Percentiles rank a stretch among this genome's conserved stretches.
Conservation (phyloP, 495 filamentous ascomycete genomes). For the Penicillium chermesinum region DNA sequence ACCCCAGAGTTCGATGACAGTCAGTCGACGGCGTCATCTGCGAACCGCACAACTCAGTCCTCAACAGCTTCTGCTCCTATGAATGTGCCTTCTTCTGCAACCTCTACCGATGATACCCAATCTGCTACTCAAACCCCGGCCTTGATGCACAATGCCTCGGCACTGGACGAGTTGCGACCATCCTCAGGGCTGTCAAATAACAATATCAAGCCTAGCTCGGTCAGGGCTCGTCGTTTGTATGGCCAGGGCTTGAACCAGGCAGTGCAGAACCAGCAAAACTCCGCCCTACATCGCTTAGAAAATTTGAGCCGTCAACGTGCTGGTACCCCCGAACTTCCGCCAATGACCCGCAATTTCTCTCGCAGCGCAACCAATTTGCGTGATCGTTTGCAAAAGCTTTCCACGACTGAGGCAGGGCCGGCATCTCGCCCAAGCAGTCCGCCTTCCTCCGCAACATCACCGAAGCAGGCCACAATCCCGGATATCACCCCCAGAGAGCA, state of each 20-base stretch:
- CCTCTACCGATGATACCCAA: constrained; percentile 77
- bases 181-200: constrained; percentile 22
- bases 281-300: constrained; percentile 72
- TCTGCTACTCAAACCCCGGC: constrained; percentile 36
- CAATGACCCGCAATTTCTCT: constrained; percentile 38
- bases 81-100: constrained; percentile 73
- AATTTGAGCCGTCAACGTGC: constrained; percentile 55
- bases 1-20: constrained; percentile 48
- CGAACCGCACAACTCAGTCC: constrained; percentile 77
- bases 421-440: constrained; percentile 49
- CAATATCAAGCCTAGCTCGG: constrained; percentile 41
- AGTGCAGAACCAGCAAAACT: constrained; percentile 72
- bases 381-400: constrained; percentile 51
- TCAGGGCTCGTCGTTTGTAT: constrained; percentile 74
- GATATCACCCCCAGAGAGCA: constrained; percentile 23
- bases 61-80: constrained; percentile 74
- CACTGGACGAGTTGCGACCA: constrained; percentile 1
- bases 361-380: constrained; percentile 53
- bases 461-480: constrained; percentile 20
- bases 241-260: constrained; percentile 79
- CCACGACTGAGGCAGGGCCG: constrained; percentile 34
- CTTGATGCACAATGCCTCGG: not conserved
- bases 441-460: constrained; percentile 37
- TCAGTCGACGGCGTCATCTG: constrained; percentile 55
- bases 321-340: constrained; percentile 34